Evolutionary conservation across 768 basidiomycete genomes (phyloP), one percentile per base, ranked within the genome.

Genomic region (Boletus sensibilis): DNA sequence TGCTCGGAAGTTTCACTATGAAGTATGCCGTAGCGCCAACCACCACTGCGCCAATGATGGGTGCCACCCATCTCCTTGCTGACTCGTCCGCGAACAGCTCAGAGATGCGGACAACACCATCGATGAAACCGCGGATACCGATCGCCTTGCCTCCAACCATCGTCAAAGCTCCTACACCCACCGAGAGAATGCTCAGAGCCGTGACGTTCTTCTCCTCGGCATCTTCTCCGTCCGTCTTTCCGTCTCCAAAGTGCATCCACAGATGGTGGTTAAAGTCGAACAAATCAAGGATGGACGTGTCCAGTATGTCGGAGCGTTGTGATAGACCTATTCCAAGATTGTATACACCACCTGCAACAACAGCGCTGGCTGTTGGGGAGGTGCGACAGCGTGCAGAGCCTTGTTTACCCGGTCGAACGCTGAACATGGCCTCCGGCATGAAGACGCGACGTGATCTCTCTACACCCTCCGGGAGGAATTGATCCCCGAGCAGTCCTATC

Each of bases 401-500:
- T 54, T 74, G 66, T 61, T 66, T 79, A 50, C 79, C 71, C 29
- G 75, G 69, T 23, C 77, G 78, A 41, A 80, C 72, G 52, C 83
- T 84, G 76, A 98, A 99, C 97, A 99, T 98, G 14, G 93, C 96
- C 68, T 96, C 90, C n/a, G 96, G 92, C 77, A 92, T 85, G 79
- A 99, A 99, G 13, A 96, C 84, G 27, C 92, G 80, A 53, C 84
- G 81, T 47, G 84, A 84, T 39, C 92, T 79, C 69, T 94, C 92
- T 23, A 93, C 92, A 55, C 86, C 88, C 49, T 80, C 80, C 1
- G 90, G 90, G 16, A 99, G 82, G 72, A 91, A 84, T 54, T 77
- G 76, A 56, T 96, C 88, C 20, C 85, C 94, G 20, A 97, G 76
- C 18, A 79, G 74, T 39, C 78, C 75, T 58, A 97, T 83, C 59